phyloP scores from a whole-genome alignment of 768 basidiomycete genomes.

The Boletus edulis region DNA sequence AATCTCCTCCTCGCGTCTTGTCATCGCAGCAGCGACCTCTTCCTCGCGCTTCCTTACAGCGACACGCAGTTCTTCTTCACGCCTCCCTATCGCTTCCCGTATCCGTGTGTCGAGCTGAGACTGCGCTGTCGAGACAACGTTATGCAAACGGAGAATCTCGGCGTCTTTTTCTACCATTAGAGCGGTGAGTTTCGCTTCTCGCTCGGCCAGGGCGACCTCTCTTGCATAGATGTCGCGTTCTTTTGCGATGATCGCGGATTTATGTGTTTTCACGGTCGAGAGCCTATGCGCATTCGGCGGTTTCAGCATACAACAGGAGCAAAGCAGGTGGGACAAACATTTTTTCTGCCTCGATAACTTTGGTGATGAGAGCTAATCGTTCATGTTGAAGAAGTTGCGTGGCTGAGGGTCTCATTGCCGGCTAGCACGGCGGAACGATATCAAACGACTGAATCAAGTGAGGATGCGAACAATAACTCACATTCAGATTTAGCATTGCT shows the following conservation, averaged over 20 bases:
- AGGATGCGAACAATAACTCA: slow-evolving; percentile 32
- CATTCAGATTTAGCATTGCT: slow-evolving; percentile 84
- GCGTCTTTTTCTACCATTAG: slow-evolving; percentile 55
- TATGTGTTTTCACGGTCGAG: slow-evolving; percentile 61
- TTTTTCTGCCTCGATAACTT: slow-evolving; percentile 75
- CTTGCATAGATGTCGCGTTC: slow-evolving; percentile 65
- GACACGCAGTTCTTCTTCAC: slow-evolving; percentile 68
- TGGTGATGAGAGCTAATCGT: slow-evolving; percentile 65
- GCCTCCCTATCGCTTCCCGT: slow-evolving; percentile 55
- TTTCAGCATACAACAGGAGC: background rate
- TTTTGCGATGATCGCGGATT: slow-evolving; percentile 48
- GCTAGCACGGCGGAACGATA: slow-evolving; percentile 39
- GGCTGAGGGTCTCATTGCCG: slow-evolving; percentile 83
- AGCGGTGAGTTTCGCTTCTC: slow-evolving; percentile 49
- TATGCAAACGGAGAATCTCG: slow-evolving; percentile 53
- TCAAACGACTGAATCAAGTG: background rate
- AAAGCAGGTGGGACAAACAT: slow-evolving; percentile 45
- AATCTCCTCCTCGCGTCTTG: slow-evolving; percentile 67
- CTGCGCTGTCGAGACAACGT: slow-evolving; percentile 39
- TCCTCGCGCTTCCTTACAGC: slow-evolving; percentile 67
- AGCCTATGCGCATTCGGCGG: slow-evolving; percentile 42
- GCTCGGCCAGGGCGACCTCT: slow-evolving; percentile 53
- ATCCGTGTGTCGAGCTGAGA: slow-evolving; percentile 44
- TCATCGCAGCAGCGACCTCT: slow-evolving; percentile 64
- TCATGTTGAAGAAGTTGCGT: slow-evolving; percentile 80